Conservation (phyloP, 139 green algal genomes). For the Chlamydomonas sphaeroides region DNA sequence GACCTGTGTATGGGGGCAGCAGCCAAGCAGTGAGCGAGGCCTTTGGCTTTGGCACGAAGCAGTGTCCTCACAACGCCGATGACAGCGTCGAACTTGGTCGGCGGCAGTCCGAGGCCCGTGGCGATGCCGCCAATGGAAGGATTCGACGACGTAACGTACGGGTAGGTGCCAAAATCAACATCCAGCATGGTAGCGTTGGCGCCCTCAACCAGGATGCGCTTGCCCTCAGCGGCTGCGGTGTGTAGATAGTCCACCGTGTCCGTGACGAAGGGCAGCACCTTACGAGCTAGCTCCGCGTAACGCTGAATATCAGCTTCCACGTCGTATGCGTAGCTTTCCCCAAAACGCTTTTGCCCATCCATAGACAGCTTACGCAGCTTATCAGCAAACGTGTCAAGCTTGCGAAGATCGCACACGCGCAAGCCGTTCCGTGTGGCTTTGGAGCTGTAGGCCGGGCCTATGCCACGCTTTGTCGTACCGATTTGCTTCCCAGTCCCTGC, state of each 20-base stretch:
- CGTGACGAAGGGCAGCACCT: constrained; percentile 79
- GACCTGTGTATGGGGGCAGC: constrained; percentile 73
- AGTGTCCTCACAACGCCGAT: constrained; percentile 96
- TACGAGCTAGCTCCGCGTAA: constrained; percentile 77
- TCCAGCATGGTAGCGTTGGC: constrained; percentile 99
- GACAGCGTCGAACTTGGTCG: constrained; percentile 86
- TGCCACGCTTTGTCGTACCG: constrained; percentile 98
- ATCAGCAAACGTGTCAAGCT: constrained; percentile 70
- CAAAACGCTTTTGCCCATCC: constrained; percentile 84
- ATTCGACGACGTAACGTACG: constrained; percentile 99
- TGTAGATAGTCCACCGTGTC: constrained; percentile 92
- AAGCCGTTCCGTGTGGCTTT: constrained; percentile 97
- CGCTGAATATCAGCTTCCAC: constrained; percentile 87
- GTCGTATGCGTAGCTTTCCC: constrained; percentile 77
- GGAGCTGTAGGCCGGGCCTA: constrained; percentile 95
- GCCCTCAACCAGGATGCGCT: constrained; percentile 97
- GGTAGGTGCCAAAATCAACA: constrained; percentile 99
- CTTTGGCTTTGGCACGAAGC: no score
- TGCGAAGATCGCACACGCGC: constrained; percentile 89
- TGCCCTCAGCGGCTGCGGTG: constrained; percentile 64
- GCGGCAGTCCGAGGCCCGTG: constrained; percentile 92
- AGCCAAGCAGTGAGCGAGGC: no score
- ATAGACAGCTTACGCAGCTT: constrained; percentile 79
- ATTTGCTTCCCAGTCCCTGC: constrained; percentile 82
- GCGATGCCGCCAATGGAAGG: constrained; percentile 95